These are phyloP conservation scores for Noccaea caerulescens DNA, from an alignment of 345 rosid species.

Conservation along the genomic window DNA sequence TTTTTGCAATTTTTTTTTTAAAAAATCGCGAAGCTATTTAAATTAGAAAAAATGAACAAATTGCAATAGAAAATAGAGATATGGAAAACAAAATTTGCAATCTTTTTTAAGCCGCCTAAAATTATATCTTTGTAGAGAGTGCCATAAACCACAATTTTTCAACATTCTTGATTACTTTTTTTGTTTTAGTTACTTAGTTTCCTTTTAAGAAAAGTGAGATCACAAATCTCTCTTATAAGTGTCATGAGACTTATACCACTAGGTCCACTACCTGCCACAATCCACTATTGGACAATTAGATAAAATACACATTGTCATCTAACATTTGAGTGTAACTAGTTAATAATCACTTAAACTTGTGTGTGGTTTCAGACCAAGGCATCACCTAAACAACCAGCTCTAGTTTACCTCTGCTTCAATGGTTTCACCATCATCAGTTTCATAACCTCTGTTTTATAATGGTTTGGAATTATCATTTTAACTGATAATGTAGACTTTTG, in stretches of 20 bases:
- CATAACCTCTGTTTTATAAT: no score
- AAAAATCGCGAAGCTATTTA: no score
- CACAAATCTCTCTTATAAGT: constrained; percentile 4
- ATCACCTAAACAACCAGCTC: no score
- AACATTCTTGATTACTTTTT: constrained; percentile 2
- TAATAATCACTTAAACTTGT: no score
- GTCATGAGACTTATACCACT: not conserved
- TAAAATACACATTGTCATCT: not conserved
- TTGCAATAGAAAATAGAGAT: no score
- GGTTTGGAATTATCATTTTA: no score
- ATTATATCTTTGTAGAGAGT: not conserved
- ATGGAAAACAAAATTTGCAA: not conserved
- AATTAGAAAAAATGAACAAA: no score
- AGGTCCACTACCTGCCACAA: constrained; percentile 8
- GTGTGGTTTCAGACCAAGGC: no score
- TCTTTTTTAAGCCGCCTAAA: not conserved
- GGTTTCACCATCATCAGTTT: no score
- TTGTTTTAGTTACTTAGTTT: not conserved
- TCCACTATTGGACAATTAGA: not conserved
- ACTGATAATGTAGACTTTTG: no score
- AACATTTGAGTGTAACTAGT: not conserved
- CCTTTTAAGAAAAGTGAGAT: not conserved
- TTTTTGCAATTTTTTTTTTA: no score
- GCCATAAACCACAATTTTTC: not conserved
- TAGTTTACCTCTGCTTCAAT: no score